Conservation (phyloP, 2,329 filamentous ascomycete genomes). For the Karstenula rhodostoma region DNA sequence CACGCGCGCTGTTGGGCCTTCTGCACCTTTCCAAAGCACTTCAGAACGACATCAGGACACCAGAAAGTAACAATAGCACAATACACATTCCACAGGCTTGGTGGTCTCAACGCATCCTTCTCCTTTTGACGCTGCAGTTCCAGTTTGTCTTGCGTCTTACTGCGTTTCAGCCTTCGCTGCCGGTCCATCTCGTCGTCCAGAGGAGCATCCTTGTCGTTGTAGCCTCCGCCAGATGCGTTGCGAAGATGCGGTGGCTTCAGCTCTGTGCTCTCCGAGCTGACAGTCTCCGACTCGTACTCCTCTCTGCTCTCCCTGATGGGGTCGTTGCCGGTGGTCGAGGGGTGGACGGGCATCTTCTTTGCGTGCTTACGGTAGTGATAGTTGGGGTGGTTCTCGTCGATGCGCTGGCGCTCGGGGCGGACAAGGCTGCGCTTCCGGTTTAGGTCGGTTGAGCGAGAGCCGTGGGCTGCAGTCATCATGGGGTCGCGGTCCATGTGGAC, state of each 20-base stretch:
- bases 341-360: constrained; percentile 87
- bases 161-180: constrained; percentile 72
- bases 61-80: constrained; percentile 95
- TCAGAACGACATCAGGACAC: constrained; percentile 84
- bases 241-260: constrained; percentile 54
- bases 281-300: constrained; percentile 64
- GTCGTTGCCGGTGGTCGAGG: constrained; percentile 92
- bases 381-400: constrained; percentile 88
- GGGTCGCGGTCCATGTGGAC: constrained; percentile 60
- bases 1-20: constrained; percentile 91
- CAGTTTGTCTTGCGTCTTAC: constrained; percentile 66
- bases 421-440: constrained; percentile 86
- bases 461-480: constrained; percentile 54
- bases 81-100: constrained; percentile 94
- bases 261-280: constrained; percentile 71
- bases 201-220: constrained; percentile 49
- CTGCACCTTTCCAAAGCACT: constrained; percentile 83
- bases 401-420: constrained; percentile 84
- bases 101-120: constrained; percentile 73
- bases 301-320: constrained; percentile 85
- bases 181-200: constrained; percentile 37
- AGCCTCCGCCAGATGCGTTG: constrained; percentile 48
- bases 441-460: constrained; percentile 57
- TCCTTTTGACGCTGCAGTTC: constrained; percentile 67
- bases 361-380: constrained; percentile 97